Conservation (phyloP, 495 filamentous ascomycete genomes). For the Pyronema omphalodes region DNA sequence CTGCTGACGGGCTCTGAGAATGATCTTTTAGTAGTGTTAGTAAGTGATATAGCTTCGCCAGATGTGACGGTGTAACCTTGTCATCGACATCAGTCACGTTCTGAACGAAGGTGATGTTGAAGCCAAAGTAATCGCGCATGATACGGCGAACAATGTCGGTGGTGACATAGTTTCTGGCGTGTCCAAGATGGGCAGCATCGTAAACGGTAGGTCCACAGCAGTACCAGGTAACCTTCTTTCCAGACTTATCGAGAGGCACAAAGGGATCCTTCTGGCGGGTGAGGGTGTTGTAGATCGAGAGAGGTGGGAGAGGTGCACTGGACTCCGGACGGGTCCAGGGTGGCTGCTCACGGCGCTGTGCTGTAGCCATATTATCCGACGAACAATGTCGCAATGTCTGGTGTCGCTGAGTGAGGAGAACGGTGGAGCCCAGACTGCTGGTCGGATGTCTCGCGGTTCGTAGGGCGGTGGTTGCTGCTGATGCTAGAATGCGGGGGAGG, state of each 20-base stretch:
- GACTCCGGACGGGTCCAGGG: constrained; percentile 26
- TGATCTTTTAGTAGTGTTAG: constrained; percentile 37
- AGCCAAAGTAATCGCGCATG: constrained; percentile 69
- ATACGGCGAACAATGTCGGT: constrained; percentile 86
- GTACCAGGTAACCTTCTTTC: constrained; percentile 68
- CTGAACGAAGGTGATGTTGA: constrained; percentile 79
- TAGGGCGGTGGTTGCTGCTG: background rate
- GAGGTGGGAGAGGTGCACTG: constrained; percentile 25
- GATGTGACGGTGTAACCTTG: constrained; percentile 36
- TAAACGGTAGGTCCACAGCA: constrained; percentile 87
- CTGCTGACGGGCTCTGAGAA: constrained; percentile 62
- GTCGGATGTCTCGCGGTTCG: background rate
- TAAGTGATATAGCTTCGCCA: background rate
- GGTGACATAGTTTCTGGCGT: constrained; percentile 84
- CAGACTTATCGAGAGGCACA: constrained; percentile 46
- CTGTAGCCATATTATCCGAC: constrained; percentile 6
- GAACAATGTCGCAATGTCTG: background rate
- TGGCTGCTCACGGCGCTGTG: constrained; percentile 29
- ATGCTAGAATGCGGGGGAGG: background rate
- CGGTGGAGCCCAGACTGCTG: background rate
- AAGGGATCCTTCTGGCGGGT: constrained; percentile 56
- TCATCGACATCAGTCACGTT: constrained; percentile 92
- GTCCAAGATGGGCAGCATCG: constrained; percentile 76
- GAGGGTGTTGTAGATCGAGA: constrained; percentile 61
- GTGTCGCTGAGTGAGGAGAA: background rate